Evolutionary conservation across 306 rosid species (phyloP).

Genomic region (Cucurbita moschata): DNA sequence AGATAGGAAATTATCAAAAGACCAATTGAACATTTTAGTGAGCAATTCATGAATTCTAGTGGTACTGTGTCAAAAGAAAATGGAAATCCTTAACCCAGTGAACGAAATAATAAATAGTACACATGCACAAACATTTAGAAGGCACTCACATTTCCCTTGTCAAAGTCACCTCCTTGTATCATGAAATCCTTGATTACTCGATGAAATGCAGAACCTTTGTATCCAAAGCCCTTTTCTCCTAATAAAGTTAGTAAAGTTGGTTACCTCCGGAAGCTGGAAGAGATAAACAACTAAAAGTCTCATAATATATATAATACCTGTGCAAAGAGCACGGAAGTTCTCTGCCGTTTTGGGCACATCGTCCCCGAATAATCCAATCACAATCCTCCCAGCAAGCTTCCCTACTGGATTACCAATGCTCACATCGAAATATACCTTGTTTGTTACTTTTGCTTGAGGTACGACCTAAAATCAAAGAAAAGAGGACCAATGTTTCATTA

Average conservation of each 20-base stretch:
- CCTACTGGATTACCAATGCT: slow-evolving; percentile 93
- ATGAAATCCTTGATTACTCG: slow-evolving; percentile 95
- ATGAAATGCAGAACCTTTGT: slow-evolving; percentile 61
- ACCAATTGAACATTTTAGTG: not conserved
- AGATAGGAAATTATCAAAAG: not conserved
- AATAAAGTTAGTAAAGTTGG: slow-evolving; percentile 3
- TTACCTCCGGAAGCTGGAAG: not conserved
- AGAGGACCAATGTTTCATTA: not conserved
- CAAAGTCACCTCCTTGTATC: slow-evolving; percentile 98
- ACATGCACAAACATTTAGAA: not conserved
- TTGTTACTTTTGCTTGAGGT: slow-evolving; percentile 62
- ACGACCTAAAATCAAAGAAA: slow-evolving; percentile 18
- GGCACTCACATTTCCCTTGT: slow-evolving; percentile 69
- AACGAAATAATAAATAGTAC: not conserved
- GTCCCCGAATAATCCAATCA: slow-evolving; percentile 87
- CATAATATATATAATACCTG: slow-evolving; percentile 25
- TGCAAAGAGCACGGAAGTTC: slow-evolving; percentile 92
- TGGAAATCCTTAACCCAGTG: not conserved
- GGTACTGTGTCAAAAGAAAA: not conserved
- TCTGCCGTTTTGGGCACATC: slow-evolving; percentile 89
- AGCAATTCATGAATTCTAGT: not conserved
- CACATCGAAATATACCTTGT: slow-evolving; percentile 71
- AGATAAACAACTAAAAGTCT: not conserved
- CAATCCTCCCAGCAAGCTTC: slow-evolving; percentile 72
- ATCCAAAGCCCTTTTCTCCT: slow-evolving; percentile 97